Percentiles rank a stretch among this genome's conserved stretches.
These are phyloP conservation scores for Ehretia macrophylla DNA, from an alignment of 257 asterid species.

Conservation along the genomic window DNA sequence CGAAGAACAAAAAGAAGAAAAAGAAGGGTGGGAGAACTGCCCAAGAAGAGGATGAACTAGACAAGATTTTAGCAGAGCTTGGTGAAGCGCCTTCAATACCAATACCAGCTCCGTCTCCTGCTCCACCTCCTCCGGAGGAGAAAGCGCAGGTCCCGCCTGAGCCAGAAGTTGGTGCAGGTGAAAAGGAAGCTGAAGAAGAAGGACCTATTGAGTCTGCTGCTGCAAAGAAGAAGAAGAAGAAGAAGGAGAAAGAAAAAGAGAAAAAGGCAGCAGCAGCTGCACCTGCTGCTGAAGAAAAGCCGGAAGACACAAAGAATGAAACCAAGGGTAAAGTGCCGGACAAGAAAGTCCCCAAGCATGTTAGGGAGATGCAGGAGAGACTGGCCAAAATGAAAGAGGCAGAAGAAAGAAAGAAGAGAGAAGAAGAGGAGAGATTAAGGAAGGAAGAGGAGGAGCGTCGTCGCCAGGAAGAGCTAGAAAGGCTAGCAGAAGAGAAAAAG, in stretches of 20 bases:
- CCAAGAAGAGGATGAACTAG: conserved; percentile 79
- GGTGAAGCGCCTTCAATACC: conserved; percentile 51
- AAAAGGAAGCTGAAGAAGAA: conserved; percentile 63
- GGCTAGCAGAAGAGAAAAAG: conserved; percentile 75
- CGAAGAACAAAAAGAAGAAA: conserved; percentile 80
- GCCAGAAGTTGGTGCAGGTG: conserved; percentile 46
- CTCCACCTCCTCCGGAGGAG: conserved; percentile 33
- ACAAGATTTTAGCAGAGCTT: conserved; percentile 77
- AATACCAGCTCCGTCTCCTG: conserved; percentile 29
- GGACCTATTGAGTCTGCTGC: conserved; percentile 59
- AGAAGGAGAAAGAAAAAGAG: conserved; percentile 74
- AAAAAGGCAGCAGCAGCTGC: conserved; percentile 56
- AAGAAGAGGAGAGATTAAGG: conserved; percentile 75
- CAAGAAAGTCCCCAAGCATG: conserved; percentile 74
- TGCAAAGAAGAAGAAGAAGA: conserved; percentile 79
- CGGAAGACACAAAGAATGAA: conserved; percentile 47
- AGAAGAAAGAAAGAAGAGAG: conserved; percentile 69
- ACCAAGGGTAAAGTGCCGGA: conserved; percentile 36
- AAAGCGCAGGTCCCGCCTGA: conserved; percentile 46
- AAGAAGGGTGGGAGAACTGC: conserved; percentile 67
- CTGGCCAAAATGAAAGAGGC: conserved; percentile 70
- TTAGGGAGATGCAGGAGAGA: conserved; percentile 88
- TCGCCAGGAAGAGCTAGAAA: conserved; percentile 66
- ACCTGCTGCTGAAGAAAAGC: conserved; percentile 58
- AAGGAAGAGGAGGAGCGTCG: conserved; percentile 91